A percentile compares a stretch with the other conserved stretches of the same genome.
These are phyloP conservation scores for Tetracladium setigerum DNA, from an alignment of 495 filamentous ascomycete species.

Conservation along the genomic window DNA sequence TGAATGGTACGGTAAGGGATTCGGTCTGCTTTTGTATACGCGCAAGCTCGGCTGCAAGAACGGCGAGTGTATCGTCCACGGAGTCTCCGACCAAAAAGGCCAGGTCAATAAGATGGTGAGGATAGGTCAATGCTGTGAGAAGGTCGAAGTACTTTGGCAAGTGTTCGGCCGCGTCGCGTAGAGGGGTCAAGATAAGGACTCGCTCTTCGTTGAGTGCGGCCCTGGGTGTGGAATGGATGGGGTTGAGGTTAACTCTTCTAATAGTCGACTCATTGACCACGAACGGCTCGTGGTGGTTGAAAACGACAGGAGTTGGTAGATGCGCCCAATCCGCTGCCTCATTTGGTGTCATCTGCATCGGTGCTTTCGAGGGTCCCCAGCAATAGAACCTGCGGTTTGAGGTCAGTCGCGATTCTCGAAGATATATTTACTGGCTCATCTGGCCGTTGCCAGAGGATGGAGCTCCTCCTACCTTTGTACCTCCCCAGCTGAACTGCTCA, in stretches of 20 bases:
- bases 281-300: slow-evolving; percentile 87
- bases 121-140: slow-evolving; percentile 82
- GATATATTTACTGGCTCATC: not conserved
- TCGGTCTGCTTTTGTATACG: slow-evolving; percentile 80
- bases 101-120: slow-evolving; percentile 90
- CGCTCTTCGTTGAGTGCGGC: slow-evolving; percentile 75
- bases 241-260: slow-evolving; percentile 72
- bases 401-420: slow-evolving; percentile 15
- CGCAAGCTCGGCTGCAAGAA: slow-evolving; percentile 72
- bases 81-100: slow-evolving; percentile 91
- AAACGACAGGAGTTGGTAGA: slow-evolving; percentile 83
- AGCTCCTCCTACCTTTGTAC: slow-evolving; percentile 73
- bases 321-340: slow-evolving; percentile 88
- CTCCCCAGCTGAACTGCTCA: slow-evolving; percentile 71
- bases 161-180: slow-evolving; percentile 79
- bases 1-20: slow-evolving; percentile 70
- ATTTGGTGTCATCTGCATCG: slow-evolving; percentile 87
- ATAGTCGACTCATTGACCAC: slow-evolving; percentile 78
- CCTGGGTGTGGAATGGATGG: slow-evolving; percentile 70
- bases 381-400: slow-evolving; percentile 74
- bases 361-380: slow-evolving; percentile 86
- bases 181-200: slow-evolving; percentile 88
- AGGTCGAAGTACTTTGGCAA: slow-evolving; percentile 90
- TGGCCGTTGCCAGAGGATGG: not conserved
- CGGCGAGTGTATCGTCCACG: slow-evolving; percentile 79